Evolutionary conservation across 192 early-diverging fungal species (phyloP).

Genomic region (Phlyctochytrium bullatum): DNA sequence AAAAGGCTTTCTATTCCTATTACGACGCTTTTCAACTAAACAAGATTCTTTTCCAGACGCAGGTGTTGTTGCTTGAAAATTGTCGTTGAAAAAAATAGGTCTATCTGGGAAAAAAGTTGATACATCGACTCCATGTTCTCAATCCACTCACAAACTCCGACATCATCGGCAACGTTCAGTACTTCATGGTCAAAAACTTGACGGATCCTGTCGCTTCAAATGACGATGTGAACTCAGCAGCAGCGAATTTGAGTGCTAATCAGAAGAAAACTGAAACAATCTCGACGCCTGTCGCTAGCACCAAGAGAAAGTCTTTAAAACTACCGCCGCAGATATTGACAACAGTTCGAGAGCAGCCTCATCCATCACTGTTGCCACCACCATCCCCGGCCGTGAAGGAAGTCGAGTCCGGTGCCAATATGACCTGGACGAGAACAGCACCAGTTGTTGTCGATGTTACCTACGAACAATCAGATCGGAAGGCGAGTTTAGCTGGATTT

Average conservation of each 20-base stretch:
- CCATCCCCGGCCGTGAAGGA: constrained; percentile 44
- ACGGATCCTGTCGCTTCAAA: neutral
- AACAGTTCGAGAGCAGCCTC: too few species aligned
- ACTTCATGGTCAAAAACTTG: constrained; percentile 52
- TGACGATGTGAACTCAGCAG: neutral
- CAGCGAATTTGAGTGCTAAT: neutral
- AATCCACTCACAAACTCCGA: constrained; percentile 66
- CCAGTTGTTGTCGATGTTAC: constrained; percentile 31
- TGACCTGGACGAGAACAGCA: constrained; percentile 40
- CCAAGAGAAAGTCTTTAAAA: constrained; percentile 5
- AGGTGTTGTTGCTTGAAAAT: constrained; percentile 34
- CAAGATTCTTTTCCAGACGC: constrained; percentile 65
- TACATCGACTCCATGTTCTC: constrained; percentile 62
- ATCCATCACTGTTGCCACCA: too few species aligned
- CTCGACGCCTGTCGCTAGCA: neutral
- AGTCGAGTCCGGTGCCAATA: constrained; percentile 30
- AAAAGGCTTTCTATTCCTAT: constrained; percentile 51
- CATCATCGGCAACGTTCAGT: constrained; percentile 64
- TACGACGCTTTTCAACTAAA: constrained; percentile 64
- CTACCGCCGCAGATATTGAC: neutral
- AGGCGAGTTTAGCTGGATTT: neutral
- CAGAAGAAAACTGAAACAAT: constrained; percentile 6
- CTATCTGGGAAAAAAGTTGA: constrained; percentile 61
- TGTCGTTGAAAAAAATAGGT: constrained; percentile 14
- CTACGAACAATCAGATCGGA: constrained; percentile 14